Percentiles rank a stretch among this genome's conserved stretches.
phyloP scores from a whole-genome alignment of 768 basidiomycete genomes.

The Pleurotus sapidus region DNA sequence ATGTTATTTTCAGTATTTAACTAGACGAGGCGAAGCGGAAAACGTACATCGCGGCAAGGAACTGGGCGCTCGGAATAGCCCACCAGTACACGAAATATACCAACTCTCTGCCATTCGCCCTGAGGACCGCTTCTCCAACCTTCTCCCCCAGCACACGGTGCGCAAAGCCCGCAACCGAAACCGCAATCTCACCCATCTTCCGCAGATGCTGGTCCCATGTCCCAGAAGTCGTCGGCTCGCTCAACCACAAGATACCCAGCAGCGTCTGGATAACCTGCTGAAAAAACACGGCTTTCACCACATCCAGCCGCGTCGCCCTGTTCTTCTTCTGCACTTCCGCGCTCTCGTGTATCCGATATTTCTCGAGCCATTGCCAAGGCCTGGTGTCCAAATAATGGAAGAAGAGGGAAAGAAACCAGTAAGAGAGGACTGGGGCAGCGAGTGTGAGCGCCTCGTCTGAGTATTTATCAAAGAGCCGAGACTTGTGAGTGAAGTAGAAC shows the following conservation, averaged over 20 bases:
- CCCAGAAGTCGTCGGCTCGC: conserved; percentile 32
- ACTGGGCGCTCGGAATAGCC: conserved; percentile 73
- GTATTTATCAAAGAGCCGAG: conserved; percentile 49
- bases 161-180: conserved; percentile 35
- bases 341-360: conserved; percentile 86
- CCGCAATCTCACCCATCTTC: conserved; percentile 38
- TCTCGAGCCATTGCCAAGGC: conserved; percentile 73
- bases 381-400: conserved; percentile 85
- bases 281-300: conserved; percentile 76
- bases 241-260: conserved; percentile 69
- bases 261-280: conserved; percentile 86
- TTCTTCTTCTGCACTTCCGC: conserved; percentile 75
- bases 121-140: conserved; percentile 35
- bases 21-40: neutral
- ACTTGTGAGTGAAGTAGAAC: conserved; percentile 51
- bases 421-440: conserved; percentile 71
- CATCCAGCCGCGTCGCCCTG: conserved; percentile 65
- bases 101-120: conserved; percentile 16
- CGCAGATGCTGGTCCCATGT: conserved; percentile 30
- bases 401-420: conserved; percentile 79
- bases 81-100: conserved; percentile 89
- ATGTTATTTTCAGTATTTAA: neutral
- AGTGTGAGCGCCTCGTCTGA: conserved; percentile 74
- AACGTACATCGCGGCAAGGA: conserved; percentile 81
- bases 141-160: conserved; percentile 38